These are phyloP conservation scores for Boletus reticulatus DNA, from an alignment of 768 basidiomycete genomes.

Conservation along the genomic window DNA sequence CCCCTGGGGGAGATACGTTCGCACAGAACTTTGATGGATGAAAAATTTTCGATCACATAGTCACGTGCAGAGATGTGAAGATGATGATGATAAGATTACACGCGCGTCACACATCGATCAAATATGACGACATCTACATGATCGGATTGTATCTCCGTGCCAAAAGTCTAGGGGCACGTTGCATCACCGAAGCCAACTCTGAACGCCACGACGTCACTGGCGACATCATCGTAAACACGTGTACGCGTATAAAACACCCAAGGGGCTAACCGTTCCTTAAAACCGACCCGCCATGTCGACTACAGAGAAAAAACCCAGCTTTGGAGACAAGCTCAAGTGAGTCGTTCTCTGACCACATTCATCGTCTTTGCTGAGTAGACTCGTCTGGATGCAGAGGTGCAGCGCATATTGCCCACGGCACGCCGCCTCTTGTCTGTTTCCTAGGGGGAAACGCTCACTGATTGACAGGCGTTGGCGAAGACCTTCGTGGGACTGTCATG, in stretches of 20 bases:
- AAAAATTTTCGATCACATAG: neutral
- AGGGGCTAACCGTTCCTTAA: too few species aligned
- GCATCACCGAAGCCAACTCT: slow-evolving; percentile 4
- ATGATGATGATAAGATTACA: neutral
- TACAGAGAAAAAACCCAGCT: slow-evolving; percentile 2
- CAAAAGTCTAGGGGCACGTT: slow-evolving; percentile 12
- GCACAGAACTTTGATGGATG: neutral
- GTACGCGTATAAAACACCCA: neutral
- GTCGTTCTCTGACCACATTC: neutral
- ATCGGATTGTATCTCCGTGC: neutral
- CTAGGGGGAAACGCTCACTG: neutral
- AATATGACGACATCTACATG: slow-evolving; percentile 4
- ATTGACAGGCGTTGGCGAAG: slow-evolving; percentile 42
- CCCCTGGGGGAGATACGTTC: too few species aligned
- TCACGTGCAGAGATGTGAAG: slow-evolving; percentile 5
- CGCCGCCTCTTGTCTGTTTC: neutral
- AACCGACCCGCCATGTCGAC: neutral
- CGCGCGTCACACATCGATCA: neutral
- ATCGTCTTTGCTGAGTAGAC: neutral
- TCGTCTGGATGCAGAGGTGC: slow-evolving; percentile 29
- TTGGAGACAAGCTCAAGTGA: slow-evolving; percentile 18
- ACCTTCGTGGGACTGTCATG: slow-evolving; percentile 41
- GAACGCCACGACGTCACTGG: slow-evolving; percentile 19
- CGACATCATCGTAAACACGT: slow-evolving; percentile 17
- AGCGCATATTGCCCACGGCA: slow-evolving; percentile 37